Evolutionary conservation across 2,329 filamentous ascomycete genomes (phyloP).

Genomic region (Aotearoamyces nothofagi): DNA sequence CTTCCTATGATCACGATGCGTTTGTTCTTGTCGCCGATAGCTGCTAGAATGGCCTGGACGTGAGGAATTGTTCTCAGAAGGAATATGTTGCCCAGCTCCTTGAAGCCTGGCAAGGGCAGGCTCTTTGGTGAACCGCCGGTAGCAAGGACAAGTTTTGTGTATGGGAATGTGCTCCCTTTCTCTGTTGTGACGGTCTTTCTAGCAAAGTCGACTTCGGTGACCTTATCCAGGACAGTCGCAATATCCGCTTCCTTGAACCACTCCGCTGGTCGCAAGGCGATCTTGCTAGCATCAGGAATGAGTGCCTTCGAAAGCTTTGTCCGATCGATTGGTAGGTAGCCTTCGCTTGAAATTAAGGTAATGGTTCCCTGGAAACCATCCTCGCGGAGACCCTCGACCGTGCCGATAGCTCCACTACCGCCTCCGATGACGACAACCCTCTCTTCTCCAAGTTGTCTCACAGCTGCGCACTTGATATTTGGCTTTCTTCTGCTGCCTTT

Average conservation of each 20-base stretch:
- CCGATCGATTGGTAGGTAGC: slow-evolving; percentile 77
- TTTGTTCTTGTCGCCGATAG: slow-evolving; percentile 72
- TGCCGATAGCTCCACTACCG: slow-evolving; percentile 70
- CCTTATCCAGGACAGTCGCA: slow-evolving; percentile 45
- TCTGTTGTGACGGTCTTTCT: slow-evolving; percentile 61
- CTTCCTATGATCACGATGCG: slow-evolving; percentile 87
- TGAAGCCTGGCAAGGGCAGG: slow-evolving; percentile 73
- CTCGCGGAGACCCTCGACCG: slow-evolving; percentile 69
- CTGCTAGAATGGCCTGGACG: slow-evolving; percentile 59
- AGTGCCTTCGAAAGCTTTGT: slow-evolving; percentile 93
- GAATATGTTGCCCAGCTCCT: slow-evolving; percentile 78
- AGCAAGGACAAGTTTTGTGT: slow-evolving; percentile 81
- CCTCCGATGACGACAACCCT: slow-evolving; percentile 78
- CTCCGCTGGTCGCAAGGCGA: slow-evolving; percentile 59
- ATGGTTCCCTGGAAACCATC: slow-evolving; percentile 68
- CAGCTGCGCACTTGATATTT: slow-evolving; percentile 52
- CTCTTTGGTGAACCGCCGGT: slow-evolving; percentile 67
- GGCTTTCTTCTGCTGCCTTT: slow-evolving; percentile 62
- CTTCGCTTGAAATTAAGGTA: slow-evolving; percentile 72
- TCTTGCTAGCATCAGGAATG: slow-evolving; percentile 63
- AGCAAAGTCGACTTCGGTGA: slow-evolving; percentile 62
- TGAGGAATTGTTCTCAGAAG: slow-evolving; percentile 66
- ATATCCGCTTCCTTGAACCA: slow-evolving; percentile 57
- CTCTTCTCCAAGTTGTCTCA: slow-evolving; percentile 34
- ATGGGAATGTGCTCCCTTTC: slow-evolving; percentile 53